Percentiles rank a stretch among this genome's conserved stretches.
These are phyloP conservation scores for Rutstroemia sydowiana DNA, from an alignment of 2,329 filamentous ascomycete genomes.

Conservation along the genomic window DNA sequence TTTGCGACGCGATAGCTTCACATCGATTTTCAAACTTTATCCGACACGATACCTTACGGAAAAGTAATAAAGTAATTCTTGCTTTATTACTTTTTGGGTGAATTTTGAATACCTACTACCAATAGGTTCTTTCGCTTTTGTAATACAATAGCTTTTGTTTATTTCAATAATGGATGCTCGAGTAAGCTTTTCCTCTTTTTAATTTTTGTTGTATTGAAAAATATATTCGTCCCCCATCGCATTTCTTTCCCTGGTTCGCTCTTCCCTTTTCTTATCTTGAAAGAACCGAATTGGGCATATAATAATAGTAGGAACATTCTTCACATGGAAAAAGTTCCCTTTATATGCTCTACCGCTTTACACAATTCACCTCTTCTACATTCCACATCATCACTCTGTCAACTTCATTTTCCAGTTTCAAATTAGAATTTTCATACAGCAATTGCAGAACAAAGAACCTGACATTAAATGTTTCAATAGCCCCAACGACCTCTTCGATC, in stretches of 20 bases:
- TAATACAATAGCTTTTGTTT: background rate
- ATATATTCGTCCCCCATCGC: background rate
- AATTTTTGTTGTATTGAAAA: too few relatives aligned
- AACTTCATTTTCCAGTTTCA: slow-evolving; percentile 16
- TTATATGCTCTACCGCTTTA: too few relatives aligned
- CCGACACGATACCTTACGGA: background rate
- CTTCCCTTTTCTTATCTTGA: background rate
- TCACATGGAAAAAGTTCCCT: background rate
- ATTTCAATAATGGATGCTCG: slow-evolving; percentile 34
- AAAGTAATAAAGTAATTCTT: too few relatives aligned
- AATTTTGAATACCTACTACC: too few relatives aligned
- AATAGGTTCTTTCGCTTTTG: too few relatives aligned
- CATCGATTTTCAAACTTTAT: background rate
- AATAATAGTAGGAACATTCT: background rate
- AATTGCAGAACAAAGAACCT: slow-evolving; percentile 12
- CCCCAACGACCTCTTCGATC: slow-evolving; percentile 59
- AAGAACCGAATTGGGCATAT: background rate
- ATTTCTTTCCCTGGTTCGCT: background rate
- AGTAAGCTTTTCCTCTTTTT: slow-evolving; percentile 29
- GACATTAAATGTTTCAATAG: slow-evolving; percentile 38
- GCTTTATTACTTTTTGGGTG: too few relatives aligned
- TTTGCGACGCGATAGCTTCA: slow-evolving; percentile 24
- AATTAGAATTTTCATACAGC: slow-evolving; percentile 7
- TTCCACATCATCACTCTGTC: slow-evolving; percentile 15
- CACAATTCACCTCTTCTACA: slow-evolving; percentile 9